A percentile compares a stretch with the other conserved stretches of the same genome.
Evolutionary conservation across 352 stramenopile genomes (phyloP).

Genomic region (Globisporangium acanthophoron): DNA sequence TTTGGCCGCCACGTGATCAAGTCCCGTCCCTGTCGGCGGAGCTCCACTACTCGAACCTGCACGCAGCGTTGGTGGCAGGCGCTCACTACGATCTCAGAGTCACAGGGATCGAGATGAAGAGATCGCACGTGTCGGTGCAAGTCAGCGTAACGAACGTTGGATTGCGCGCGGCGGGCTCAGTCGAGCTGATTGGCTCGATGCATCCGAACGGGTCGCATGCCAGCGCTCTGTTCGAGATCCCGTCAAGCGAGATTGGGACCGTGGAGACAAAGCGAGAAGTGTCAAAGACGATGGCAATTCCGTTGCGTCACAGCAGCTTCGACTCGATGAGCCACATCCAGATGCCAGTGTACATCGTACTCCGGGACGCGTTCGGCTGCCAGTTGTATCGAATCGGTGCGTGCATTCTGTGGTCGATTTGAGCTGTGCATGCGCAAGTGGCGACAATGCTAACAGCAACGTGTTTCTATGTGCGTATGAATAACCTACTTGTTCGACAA

Average conservation of each 20-base stretch:
- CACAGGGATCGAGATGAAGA: slow-evolving; percentile 8
- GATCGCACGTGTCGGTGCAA: slow-evolving; percentile 19
- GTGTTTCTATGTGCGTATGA: neutral
- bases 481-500: neutral
- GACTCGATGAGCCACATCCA: slow-evolving; percentile 4
- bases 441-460: neutral
- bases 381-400: slow-evolving; percentile 54
- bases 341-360: slow-evolving; percentile 32
- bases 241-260: slow-evolving; percentile 14
- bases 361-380: slow-evolving; percentile 47
- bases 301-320: slow-evolving; percentile 1
- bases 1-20: slow-evolving; percentile 57
- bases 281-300: slow-evolving; percentile 7
- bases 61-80: slow-evolving; percentile 42
- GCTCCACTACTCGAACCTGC: slow-evolving; percentile 73
- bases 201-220: slow-evolving; percentile 27
- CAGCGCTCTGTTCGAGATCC: slow-evolving; percentile 20
- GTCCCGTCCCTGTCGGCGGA: slow-evolving; percentile 56
- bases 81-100: slow-evolving; percentile 51
- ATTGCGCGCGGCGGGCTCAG: slow-evolving; percentile 17
- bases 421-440: neutral
- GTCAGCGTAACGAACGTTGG: slow-evolving; percentile 34
- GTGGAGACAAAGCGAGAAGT: slow-evolving; percentile 7
- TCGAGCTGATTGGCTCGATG: slow-evolving; percentile 32
- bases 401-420: slow-evolving; percentile 7